Base-by-base conservation (phyloP, 768 basidiomycete species). In the Albatrellus ellisii region DNA sequence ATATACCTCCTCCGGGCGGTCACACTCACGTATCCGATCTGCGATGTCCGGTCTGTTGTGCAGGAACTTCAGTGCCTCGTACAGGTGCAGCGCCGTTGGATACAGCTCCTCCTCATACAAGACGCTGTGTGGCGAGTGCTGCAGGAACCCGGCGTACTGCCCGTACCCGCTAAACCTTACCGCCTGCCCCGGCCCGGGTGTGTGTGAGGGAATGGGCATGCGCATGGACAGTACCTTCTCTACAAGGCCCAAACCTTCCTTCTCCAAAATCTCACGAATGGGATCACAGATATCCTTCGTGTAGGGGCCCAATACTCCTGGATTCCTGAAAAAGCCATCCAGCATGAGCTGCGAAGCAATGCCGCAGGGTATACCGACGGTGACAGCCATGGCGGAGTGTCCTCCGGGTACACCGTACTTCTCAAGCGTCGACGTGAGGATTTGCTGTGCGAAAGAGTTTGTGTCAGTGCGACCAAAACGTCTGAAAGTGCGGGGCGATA, bases 291-390 rank as follows among this genome's bases (percentile, higher is more conserved):
- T 74, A 56, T 84, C 81, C 63, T 82, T 81, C 45, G 72, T 74
- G 62, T 98, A 97, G 2, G 94, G 94, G 9, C 77, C 83, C 37
- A 77, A 73, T 5, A 99, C 72, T 54, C 94, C 94, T 11, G 83
- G 75, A 27, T 67, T 73, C 48, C 62, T 73, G 55, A 97, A 63
- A 34, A 77, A 73, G 48, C 91, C 91, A 53, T 97, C 90, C 36
- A 99, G 67, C 20, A 99, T 75, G 47, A 91, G 69, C 66, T 97
- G 90, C 0, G 79, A 76, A 2, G 95, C 92, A 54, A 97, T 84
- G 48, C 92, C 94, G 55, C 89, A 92, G 1, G 94, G 94, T 10
- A 97, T 59, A 45, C 94, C 94, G 37, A 98, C 94, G 20, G 83
- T 81, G 25, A 73, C 62, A 40, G 91, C 90, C 92, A 98, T 95